These are phyloP conservation scores for Maudiozyma humilis DNA, from an alignment of 1,139 yeast genomes.

Conservation along the genomic window DNA sequence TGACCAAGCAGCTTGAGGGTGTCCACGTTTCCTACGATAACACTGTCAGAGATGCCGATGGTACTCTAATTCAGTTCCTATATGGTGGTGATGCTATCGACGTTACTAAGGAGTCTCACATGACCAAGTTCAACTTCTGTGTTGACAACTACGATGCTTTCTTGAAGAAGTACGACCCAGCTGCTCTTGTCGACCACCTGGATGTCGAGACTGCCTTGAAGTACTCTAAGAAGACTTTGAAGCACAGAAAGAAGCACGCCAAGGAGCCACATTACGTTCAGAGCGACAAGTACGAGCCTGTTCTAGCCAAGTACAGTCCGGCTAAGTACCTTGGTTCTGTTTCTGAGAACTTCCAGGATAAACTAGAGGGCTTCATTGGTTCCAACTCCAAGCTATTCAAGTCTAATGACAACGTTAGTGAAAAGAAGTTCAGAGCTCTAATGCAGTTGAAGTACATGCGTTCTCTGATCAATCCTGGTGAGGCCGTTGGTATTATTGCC, in stretches of 20 bases:
- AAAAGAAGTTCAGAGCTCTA: slow-evolving; percentile 86
- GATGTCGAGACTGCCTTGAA: slow-evolving; percentile 75
- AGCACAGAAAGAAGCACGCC: slow-evolving; percentile 60
- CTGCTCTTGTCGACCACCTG: slow-evolving; percentile 59
- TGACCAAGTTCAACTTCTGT: slow-evolving; percentile 91
- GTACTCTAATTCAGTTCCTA: slow-evolving; percentile 84
- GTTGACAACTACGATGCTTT: slow-evolving; percentile 83
- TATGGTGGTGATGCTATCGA: slow-evolving; percentile 98
- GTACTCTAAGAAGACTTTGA: slow-evolving; percentile 76
- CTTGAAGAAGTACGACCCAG: slow-evolving; percentile 80
- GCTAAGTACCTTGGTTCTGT: slow-evolving; percentile 87
- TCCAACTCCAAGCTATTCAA: slow-evolving; percentile 46
- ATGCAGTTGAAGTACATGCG: slow-evolving; percentile 99
- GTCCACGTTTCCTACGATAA: slow-evolving; percentile 91
- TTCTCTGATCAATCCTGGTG: slow-evolving; percentile 91
- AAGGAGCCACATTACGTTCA: slow-evolving; percentile 58
- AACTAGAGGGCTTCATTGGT: slow-evolving; percentile 62
- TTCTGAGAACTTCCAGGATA: slow-evolving; percentile 79
- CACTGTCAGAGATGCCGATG: slow-evolving; percentile 93
- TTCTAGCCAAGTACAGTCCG: slow-evolving; percentile 77
- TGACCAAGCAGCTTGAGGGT: slow-evolving; percentile 96
- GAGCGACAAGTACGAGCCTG: slow-evolving; percentile 74
- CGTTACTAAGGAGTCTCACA: slow-evolving; percentile 87
- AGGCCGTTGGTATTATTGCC: slow-evolving; percentile 96
- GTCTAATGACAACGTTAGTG: slow-evolving; percentile 44